A percentile compares a stretch with the other conserved stretches of the same genome.
phyloP scores from a whole-genome alignment of 768 basidiomycete species.

The Kwoniella shandongensis region DNA sequence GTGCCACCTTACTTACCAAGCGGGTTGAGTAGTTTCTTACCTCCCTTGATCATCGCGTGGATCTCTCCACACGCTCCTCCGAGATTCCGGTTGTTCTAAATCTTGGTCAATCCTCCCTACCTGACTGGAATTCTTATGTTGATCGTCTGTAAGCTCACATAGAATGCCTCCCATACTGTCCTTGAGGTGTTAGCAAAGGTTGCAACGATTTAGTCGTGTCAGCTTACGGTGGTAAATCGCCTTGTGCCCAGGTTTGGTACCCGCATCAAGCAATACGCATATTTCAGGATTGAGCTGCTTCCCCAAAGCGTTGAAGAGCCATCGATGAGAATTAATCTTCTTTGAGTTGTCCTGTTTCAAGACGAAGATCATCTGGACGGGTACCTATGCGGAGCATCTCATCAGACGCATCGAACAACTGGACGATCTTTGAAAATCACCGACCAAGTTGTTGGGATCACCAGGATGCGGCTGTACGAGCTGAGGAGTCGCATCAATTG shows the following conservation, averaged over 20 bases:
- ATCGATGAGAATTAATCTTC: conserved; percentile 51
- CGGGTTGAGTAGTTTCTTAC: conserved; percentile 45
- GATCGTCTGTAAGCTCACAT: conserved; percentile 28
- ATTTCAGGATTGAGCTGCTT: conserved; percentile 49
- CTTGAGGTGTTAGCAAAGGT: not conserved
- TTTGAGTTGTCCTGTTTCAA: conserved; percentile 67
- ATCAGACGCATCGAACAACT: not conserved
- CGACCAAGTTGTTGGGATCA: conserved; percentile 76
- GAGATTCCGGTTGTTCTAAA: conserved; percentile 45
- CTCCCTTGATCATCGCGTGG: conserved; percentile 40
- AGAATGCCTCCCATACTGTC: conserved; percentile 53
- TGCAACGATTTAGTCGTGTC: not conserved
- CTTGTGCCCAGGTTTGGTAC: conserved; percentile 48
- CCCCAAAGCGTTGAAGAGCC: conserved; percentile 52
- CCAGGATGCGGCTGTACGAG: conserved; percentile 85
- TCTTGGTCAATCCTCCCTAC: conserved; percentile 37
- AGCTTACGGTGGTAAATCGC: conserved; percentile 56
- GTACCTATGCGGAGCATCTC: conserved; percentile 58
- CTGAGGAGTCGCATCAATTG: conserved; percentile 84
- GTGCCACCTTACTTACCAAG: conserved; percentile 28
- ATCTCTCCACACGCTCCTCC: conserved; percentile 51
- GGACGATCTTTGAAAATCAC: not conserved
- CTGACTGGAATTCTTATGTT: conserved; percentile 22
- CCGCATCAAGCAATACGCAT: conserved; percentile 51
- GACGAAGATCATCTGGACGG: conserved; percentile 64